phyloP scores from a whole-genome alignment of 768 basidiomycete species.

The Suillus occidentalis region DNA sequence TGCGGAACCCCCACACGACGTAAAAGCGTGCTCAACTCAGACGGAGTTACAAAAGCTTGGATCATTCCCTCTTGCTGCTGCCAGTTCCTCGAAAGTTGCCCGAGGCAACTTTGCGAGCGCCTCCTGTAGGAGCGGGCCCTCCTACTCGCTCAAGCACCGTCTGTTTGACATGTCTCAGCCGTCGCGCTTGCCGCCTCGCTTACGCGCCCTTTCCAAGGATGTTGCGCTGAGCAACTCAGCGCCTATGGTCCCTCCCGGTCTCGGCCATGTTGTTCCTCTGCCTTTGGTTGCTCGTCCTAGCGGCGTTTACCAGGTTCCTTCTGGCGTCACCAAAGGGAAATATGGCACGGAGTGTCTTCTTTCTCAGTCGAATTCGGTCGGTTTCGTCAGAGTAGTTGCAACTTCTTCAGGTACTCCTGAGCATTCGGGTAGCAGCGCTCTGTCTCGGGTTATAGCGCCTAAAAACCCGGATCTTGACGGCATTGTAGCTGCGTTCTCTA shows the following conservation, averaged over 20 bases:
- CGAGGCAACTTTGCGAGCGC: constrained; percentile 3
- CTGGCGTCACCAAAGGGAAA: constrained; percentile 14
- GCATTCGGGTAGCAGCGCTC: not conserved
- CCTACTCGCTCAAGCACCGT: not conserved
- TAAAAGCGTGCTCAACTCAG: constrained; percentile 19
- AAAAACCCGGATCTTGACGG: not conserved
- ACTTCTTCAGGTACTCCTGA: not conserved
- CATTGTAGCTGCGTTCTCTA: constrained; percentile 5
- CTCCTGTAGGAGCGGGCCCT: constrained; percentile 6
- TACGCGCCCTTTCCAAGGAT: not conserved
- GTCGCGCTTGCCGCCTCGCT: not conserved
- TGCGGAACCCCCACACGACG: constrained; percentile 25
- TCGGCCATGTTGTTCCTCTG: not conserved
- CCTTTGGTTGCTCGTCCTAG: not conserved
- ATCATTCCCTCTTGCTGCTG: not conserved
- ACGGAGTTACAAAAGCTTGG: constrained; percentile 5
- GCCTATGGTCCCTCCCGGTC: constrained; percentile 10
- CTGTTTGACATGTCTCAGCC: constrained; percentile 1
- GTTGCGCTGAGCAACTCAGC: not conserved
- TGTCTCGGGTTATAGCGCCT: not conserved
- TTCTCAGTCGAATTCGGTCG: constrained; percentile 20
- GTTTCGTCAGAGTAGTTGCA: constrained; percentile 4
- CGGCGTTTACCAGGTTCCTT: not conserved
- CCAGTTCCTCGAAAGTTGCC: constrained; percentile 5
- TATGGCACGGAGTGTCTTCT: constrained; percentile 21